phyloP scores from a whole-genome alignment of 2,329 filamentous ascomycete genomes.

The Epichloe glyceriae region DNA sequence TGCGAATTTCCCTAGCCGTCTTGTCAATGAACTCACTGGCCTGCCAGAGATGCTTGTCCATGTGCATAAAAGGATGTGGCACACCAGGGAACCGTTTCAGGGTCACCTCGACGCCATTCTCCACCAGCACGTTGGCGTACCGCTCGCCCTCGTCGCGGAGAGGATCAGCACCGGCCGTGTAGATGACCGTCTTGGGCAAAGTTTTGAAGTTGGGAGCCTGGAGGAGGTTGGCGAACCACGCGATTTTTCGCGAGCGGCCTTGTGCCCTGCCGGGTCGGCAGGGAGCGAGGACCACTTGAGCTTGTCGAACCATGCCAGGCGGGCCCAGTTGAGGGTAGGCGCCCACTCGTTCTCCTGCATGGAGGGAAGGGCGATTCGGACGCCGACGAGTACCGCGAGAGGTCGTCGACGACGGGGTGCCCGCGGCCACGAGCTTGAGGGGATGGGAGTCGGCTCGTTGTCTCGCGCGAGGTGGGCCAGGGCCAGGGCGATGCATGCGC shows the following conservation, averaged over 20 bases:
- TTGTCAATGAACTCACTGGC: slow-evolving; percentile 21
- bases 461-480: slow-evolving; percentile 29
- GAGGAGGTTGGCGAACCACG: slow-evolving; percentile 21
- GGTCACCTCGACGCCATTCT: slow-evolving; percentile 31
- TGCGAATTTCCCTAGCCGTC: slow-evolving; percentile 19
- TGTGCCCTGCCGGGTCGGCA: slow-evolving; percentile 5
- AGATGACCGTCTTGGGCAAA: slow-evolving; percentile 27
- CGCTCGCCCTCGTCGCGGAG: slow-evolving; percentile 36
- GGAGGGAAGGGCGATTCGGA: slow-evolving; percentile 25
- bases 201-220: slow-evolving; percentile 20
- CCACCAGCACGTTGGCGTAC: slow-evolving; percentile 28
- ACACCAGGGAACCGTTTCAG: slow-evolving; percentile 32
- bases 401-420: slow-evolving; percentile 27
- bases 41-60: slow-evolving; percentile 27
- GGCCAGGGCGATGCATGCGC: slow-evolving; percentile 26
- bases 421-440: slow-evolving; percentile 23
- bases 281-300: slow-evolving; percentile 18
- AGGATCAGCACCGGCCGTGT: slow-evolving; percentile 30
- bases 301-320: slow-evolving; percentile 27
- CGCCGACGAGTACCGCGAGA: slow-evolving; percentile 22
- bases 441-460: slow-evolving; percentile 14
- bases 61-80: slow-evolving; percentile 38
- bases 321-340: slow-evolving; percentile 30
- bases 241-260: slow-evolving; percentile 9
- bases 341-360: slow-evolving; percentile 29